These are phyloP conservation scores for Rhodotorula sp. DNA, from an alignment of 1,284 basidiomycete genomes.

Conservation along the genomic window DNA sequence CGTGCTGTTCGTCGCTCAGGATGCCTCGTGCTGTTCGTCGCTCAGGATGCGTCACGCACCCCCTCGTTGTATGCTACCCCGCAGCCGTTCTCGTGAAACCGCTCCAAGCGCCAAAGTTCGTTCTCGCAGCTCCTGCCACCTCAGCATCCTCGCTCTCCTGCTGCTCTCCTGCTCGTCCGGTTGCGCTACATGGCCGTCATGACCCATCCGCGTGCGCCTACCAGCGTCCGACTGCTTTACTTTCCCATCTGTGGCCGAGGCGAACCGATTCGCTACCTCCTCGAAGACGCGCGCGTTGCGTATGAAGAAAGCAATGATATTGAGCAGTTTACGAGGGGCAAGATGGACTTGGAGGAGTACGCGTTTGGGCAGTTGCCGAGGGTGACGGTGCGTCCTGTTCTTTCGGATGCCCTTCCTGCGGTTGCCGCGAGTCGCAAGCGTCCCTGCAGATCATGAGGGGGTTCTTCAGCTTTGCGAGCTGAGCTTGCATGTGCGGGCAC, in stretches of 20 bases:
- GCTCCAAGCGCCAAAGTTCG: too few species aligned
- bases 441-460: too few species aligned
- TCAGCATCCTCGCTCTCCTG: too few species aligned
- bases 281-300: slow-evolving; percentile 10
- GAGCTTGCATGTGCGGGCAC: too few species aligned
- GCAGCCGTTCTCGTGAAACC: too few species aligned
- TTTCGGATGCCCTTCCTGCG: too few species aligned
- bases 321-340: neutral
- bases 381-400: slow-evolving; percentile 1
- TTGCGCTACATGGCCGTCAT: neutral
- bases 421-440: too few species aligned
- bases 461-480: too few species aligned
- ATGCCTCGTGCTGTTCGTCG: neutral
- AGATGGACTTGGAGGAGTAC: slow-evolving; percentile 9
- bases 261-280: slow-evolving; percentile 15
- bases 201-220: too few species aligned
- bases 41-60: neutral
- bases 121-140: neutral
- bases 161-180: neutral
- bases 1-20: neutral
- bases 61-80: too few species aligned
- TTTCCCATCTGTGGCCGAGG: slow-evolving; percentile 21
- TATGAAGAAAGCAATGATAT: slow-evolving; percentile 8
- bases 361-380: slow-evolving; percentile 13
- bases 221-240: neutral